phyloP scores from a whole-genome alignment of 2,329 filamentous ascomycete species.

The Botryotinia globosa region DNA sequence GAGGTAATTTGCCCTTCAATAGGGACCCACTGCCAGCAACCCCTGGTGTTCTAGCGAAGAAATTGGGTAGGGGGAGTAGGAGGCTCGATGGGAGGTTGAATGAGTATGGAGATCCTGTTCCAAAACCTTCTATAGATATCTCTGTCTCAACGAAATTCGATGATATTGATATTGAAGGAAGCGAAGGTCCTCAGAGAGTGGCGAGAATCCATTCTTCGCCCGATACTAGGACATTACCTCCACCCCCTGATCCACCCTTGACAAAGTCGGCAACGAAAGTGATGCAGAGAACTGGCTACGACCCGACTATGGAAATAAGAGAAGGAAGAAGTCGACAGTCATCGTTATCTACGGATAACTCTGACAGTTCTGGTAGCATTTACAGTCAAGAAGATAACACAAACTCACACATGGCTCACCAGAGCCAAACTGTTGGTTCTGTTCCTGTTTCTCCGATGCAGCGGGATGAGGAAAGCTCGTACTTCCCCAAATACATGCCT shows the following conservation, averaged over 20 bases:
- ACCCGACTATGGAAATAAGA: constrained; percentile 20
- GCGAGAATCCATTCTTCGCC: constrained; percentile 10
- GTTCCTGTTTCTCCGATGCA: constrained; percentile 5
- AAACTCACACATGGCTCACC: not conserved
- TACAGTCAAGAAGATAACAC: constrained; percentile 8
- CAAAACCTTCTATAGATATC: not conserved
- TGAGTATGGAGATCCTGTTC: constrained; percentile 16
- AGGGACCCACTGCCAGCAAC: not conserved
- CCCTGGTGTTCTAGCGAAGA: not conserved
- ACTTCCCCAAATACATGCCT: not conserved
- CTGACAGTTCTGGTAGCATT: constrained; percentile 20
- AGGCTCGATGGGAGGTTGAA: constrained; percentile 15
- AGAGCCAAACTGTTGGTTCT: not conserved
- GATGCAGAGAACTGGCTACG: constrained; percentile 28
- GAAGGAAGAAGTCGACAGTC: not conserved
- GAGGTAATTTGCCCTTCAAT: not conserved
- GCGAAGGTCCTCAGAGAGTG: not conserved
- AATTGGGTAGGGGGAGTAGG: not conserved
- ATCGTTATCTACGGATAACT: constrained; percentile 6
- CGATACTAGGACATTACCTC: constrained; percentile 1
- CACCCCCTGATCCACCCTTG: constrained; percentile 16
- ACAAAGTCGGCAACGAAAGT: constrained; percentile 28
- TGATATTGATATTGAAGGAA: not conserved
- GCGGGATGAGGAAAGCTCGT: not conserved
- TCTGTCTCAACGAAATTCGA: not conserved